These are phyloP conservation scores for Rauvolfia tetraphylla DNA, from an alignment of 257 asterid species.

Conservation along the genomic window DNA sequence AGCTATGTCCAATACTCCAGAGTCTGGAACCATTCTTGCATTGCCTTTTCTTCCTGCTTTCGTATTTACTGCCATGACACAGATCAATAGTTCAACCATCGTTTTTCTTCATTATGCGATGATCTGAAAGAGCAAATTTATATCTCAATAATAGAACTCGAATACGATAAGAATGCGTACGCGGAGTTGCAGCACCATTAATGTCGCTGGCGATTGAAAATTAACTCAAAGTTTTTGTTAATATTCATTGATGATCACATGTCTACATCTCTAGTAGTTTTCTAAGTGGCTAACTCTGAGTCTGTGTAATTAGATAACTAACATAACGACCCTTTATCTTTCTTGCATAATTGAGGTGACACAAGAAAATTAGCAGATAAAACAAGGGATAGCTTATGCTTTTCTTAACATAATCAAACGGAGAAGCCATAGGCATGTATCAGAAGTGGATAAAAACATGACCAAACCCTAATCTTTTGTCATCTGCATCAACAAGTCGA, in stretches of 20 bases:
- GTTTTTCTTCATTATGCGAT: background rate
- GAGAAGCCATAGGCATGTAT: constrained; percentile 17
- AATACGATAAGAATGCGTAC: constrained; percentile 14
- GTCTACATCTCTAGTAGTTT: no score
- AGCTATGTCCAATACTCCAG: background rate
- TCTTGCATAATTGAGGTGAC: constrained; percentile 16
- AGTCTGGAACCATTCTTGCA: no score
- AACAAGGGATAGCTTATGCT: constrained; percentile 6
- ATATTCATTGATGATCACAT: no score
- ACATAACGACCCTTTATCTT: constrained; percentile 25
- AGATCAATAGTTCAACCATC: no score
- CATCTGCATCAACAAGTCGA: no score
- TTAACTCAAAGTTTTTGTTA: background rate
- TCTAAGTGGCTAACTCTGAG: no score
- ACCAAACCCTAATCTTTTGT: background rate
- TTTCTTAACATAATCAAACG: background rate
- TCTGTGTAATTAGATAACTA: constrained; percentile 16
- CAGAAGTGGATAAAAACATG: constrained; percentile 3
- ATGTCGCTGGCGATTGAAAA: background rate
- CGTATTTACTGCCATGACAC: background rate
- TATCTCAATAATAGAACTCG: background rate
- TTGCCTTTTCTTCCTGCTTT: no score
- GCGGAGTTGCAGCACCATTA: constrained; percentile 11
- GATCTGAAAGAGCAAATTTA: background rate
- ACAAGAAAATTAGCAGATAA: constrained; percentile 6